These are phyloP conservation scores for Dioscorea dumetorum DNA, from an alignment of 106 monocot species.

Conservation along the genomic window DNA sequence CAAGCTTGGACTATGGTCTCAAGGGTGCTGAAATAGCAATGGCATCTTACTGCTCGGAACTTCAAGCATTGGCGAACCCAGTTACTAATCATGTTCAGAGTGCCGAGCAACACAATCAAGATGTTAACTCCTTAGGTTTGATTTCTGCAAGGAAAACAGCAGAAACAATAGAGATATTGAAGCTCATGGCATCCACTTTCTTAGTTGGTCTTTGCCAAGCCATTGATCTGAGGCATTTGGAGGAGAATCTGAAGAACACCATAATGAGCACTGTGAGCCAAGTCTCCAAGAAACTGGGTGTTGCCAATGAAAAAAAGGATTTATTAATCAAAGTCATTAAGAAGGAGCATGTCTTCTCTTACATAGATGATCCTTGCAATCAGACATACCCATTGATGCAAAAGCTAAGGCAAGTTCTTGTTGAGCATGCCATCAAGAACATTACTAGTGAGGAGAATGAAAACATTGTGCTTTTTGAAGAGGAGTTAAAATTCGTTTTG, in stretches of 20 bases:
- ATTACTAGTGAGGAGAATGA: conserved; percentile 17
- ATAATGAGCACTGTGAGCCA: conserved; percentile 39
- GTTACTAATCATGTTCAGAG: conserved; percentile 75
- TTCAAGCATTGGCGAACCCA: conserved; percentile 52
- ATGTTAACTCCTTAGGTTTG: conserved; percentile 59
- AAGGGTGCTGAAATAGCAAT: conserved; percentile 70
- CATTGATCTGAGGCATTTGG: conserved; percentile 38
- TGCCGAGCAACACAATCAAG: conserved; percentile 76
- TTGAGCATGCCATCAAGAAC: conserved; percentile 33
- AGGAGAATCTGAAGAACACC: conserved; percentile 32
- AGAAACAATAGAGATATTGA: conserved; percentile 52
- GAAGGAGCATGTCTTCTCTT: conserved; percentile 33
- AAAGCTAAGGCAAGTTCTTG: conserved; percentile 38
- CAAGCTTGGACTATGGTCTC: conserved; percentile 57
- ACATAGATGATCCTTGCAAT: conserved; percentile 37
- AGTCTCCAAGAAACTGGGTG: conserved; percentile 25
- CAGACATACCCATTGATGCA: conserved; percentile 37
- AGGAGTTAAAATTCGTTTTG: conserved; percentile 16
- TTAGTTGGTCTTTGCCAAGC: conserved; percentile 38
- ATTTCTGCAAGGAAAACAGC: conserved; percentile 61
- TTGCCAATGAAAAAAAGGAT: conserved; percentile 43
- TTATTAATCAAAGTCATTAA: conserved; percentile 31
- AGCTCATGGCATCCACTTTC: conserved; percentile 50
- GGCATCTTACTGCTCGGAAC: conserved; percentile 74
- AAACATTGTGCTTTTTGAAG: conserved; percentile 22